Percentiles rank a stretch among this genome's conserved stretches.
These are phyloP conservation scores for Persicaria maculosa DNA, from an alignment of 148 eudicot species.

Conservation along the genomic window DNA sequence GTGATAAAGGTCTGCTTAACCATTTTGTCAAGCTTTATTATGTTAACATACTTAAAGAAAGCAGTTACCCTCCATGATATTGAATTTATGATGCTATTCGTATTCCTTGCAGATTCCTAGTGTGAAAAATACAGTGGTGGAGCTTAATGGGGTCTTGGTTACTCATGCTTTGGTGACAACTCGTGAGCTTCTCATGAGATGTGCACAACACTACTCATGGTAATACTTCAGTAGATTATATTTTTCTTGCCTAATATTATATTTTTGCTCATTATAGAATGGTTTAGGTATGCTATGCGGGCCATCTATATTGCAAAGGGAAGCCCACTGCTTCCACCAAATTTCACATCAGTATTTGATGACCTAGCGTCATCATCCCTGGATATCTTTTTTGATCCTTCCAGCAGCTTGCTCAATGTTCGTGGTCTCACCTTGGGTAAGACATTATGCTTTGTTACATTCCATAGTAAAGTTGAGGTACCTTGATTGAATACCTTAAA, in stretches of 20 bases:
- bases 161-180: constrained; percentile 91
- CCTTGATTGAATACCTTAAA: neutral
- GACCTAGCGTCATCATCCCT: constrained; percentile 94
- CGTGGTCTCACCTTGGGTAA: constrained; percentile 91
- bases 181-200: constrained; percentile 71
- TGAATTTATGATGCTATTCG: neutral
- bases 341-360: constrained; percentile 91
- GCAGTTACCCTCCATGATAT: neutral
- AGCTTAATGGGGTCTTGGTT: constrained; percentile 91
- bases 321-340: constrained; percentile 91
- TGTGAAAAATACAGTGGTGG: constrained; percentile 63
- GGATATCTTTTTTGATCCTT: constrained; percentile 96
- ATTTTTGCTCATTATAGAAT: neutral
- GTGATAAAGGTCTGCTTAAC: constrained; percentile 67
- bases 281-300: constrained; percentile 86
- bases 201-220: constrained; percentile 98
- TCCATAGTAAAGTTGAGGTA: neutral
- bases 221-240: constrained; percentile 14
- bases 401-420: constrained; percentile 66
- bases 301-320: constrained; percentile 98
- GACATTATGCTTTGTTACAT: neutral
- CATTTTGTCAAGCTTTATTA: neutral
- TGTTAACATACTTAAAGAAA: neutral
- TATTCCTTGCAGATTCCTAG: constrained; percentile 50
- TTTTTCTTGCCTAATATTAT: neutral